Evolutionary conservation across 2,329 filamentous ascomycete species (phyloP).

Genomic region (Sporothrix protearum): DNA sequence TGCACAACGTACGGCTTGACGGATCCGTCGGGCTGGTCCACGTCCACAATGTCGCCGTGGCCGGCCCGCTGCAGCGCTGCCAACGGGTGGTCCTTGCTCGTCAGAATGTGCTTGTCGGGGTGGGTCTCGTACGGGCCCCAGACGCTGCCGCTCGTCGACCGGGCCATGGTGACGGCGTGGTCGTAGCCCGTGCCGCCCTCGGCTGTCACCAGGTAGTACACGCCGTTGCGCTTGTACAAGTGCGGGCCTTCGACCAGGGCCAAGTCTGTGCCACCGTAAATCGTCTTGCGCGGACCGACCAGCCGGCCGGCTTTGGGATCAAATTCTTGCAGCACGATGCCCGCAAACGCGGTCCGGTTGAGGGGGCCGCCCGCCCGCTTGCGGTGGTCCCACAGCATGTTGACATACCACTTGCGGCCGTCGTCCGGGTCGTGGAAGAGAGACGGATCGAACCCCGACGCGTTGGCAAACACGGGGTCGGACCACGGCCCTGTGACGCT

Average conservation of each 20-base stretch:
- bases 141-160: slow-evolving; percentile 42
- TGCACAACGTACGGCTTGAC: slow-evolving; percentile 51
- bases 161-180: slow-evolving; percentile 58
- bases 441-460: slow-evolving; percentile 54
- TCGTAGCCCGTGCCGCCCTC: slow-evolving; percentile 60
- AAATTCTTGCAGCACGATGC: slow-evolving; percentile 58
- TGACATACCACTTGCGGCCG: slow-evolving; percentile 55
- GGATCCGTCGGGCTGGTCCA: slow-evolving; percentile 41
- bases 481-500: slow-evolving; percentile 59
- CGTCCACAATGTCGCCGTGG: slow-evolving; percentile 49
- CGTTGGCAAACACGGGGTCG: slow-evolving; percentile 57
- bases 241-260: slow-evolving; percentile 55
- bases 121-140: slow-evolving; percentile 62
- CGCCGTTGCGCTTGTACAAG: slow-evolving; percentile 55
- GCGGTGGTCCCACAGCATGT: slow-evolving; percentile 56
- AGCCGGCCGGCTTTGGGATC: slow-evolving; percentile 48
- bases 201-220: slow-evolving; percentile 58
- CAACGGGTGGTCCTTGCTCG: slow-evolving; percentile 48
- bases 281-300: slow-evolving; percentile 53
- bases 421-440: slow-evolving; percentile 54
- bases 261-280: slow-evolving; percentile 54
- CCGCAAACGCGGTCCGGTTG: slow-evolving; percentile 43
- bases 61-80: slow-evolving; percentile 52
- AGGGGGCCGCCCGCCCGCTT: slow-evolving; percentile 38
- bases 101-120: slow-evolving; percentile 56